phyloP scores from a whole-genome alignment of 495 filamentous ascomycete genomes.

The Trichodelitschia bisporula region DNA sequence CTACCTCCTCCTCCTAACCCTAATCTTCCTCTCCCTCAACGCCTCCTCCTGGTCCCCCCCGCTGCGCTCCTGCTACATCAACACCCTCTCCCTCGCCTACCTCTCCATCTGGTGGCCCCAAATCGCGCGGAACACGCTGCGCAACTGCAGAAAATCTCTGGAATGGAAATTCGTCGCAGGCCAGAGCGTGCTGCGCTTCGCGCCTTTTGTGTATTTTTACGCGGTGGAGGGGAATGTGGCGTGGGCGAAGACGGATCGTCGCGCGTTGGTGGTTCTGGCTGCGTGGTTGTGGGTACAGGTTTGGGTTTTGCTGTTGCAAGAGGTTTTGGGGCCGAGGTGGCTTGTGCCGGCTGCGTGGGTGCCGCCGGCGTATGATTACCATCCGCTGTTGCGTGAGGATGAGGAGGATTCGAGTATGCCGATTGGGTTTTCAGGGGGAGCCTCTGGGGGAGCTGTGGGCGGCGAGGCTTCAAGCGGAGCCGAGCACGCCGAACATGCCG shows the following conservation, averaged over 20 bases:
- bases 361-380: slow-evolving; percentile 82
- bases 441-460: too few species aligned
- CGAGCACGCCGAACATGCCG: slow-evolving; percentile 13
- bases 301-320: slow-evolving; percentile 49
- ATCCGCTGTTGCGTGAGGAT: slow-evolving; percentile 71
- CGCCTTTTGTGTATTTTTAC: slow-evolving; percentile 67
- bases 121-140: slow-evolving; percentile 68
- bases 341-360: slow-evolving; percentile 44
- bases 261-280: slow-evolving; percentile 31
- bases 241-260: slow-evolving; percentile 44
- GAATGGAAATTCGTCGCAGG: slow-evolving; percentile 74
- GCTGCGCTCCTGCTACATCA: slow-evolving; percentile 45
- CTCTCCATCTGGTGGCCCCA: slow-evolving; percentile 84
- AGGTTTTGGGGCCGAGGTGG: slow-evolving; percentile 66
- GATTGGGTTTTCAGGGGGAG: slow-evolving; percentile 41
- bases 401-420: slow-evolving; percentile 46
- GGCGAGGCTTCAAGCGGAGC: slow-evolving; percentile 7
- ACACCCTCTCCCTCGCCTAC: slow-evolving; percentile 40
- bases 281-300: slow-evolving; percentile 91
- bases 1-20: slow-evolving; percentile 39
- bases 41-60: slow-evolving; percentile 47
- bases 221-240: slow-evolving; percentile 48
- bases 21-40: slow-evolving; percentile 53
- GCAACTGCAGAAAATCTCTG: slow-evolving; percentile 74
- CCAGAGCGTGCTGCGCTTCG: slow-evolving; percentile 47